A percentile compares a stretch with the other conserved stretches of the same genome.
Conservation (phyloP, 768 basidiomycete genomes). For the Sporobolomyces pararoseus region DNA sequence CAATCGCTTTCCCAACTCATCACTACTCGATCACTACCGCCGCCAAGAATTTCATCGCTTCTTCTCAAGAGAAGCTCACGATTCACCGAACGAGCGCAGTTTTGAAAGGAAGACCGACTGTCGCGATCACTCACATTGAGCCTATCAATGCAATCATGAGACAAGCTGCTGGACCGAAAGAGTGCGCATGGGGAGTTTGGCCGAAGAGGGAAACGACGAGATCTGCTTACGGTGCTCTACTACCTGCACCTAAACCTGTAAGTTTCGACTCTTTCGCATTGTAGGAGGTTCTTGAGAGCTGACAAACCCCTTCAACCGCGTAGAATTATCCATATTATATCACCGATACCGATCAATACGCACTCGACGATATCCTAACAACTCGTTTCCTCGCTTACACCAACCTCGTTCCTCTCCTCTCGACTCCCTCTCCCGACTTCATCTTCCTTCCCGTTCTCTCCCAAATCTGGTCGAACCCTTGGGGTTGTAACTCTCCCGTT, state of each 20-base stretch:
- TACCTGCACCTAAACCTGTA: constrained; percentile 11
- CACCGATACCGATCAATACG: constrained; percentile 35
- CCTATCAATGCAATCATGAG: constrained; percentile 25
- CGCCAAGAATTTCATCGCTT: constrained; percentile 28
- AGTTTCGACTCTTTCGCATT: background rate
- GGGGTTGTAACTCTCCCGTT: constrained; percentile 28
- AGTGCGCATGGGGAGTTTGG: constrained; percentile 21
- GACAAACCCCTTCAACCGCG: background rate
- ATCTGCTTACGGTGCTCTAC: constrained; percentile 15
- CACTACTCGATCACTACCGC: constrained; percentile 26
- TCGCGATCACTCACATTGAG: constrained; percentile 30
- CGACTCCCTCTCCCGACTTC: constrained; percentile 36
- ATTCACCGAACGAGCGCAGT: background rate
- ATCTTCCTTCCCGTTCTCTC: constrained; percentile 41
- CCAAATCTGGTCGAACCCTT: constrained; percentile 38
- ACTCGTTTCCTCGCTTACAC: constrained; percentile 32
- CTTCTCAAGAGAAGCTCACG: background rate
- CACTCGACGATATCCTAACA: constrained; percentile 41
- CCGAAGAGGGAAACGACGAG: constrained; percentile 21
- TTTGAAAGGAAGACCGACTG: constrained; percentile 18
- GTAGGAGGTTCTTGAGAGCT: background rate
- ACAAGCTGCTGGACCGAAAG: constrained; percentile 5
- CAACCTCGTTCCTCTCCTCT: constrained; percentile 26
- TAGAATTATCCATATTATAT: constrained; percentile 39
- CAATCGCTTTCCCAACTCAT: constrained; percentile 20